Base-by-base conservation (phyloP, 345 rosid genomes). In the Ceriops tagal region DNA sequence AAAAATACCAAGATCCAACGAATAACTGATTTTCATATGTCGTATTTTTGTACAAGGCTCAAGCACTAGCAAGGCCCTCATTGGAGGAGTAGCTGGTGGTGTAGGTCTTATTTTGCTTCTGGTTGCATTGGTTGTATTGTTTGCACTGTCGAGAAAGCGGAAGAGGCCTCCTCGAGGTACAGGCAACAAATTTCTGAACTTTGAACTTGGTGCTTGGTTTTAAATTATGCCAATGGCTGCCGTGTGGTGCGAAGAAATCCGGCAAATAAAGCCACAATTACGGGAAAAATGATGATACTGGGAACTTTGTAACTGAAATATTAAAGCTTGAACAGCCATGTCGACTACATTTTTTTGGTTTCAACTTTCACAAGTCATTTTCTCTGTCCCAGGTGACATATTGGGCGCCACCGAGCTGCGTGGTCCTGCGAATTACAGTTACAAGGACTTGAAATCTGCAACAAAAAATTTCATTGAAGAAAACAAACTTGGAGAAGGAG, bases 401-500 rank as follows among this genome's bases (percentile, higher is more conserved):
- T 68, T 79, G 27, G 88, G 77, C 0, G 86, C 80, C 72, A 82
- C 88, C 2, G 88, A 78, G 37, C 51, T 85, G 65, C 80, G 69
- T 53, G 88, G 86, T 1, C 83, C 88, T 2, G 11, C 66, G 20
- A 80, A 34, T 34, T 82, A 80, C 74, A 70, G 65, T 6, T 77
- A 80, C 55, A 80, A 73, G 52, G 86, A 80, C 70, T 75, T 85
- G 80, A 71, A 62, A 58, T 32, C 74, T 21, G 86, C 86, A 8
- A 82, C 86, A 1, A 71, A 59, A 56, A 80, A 79, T 8, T 85
- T 82, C 37, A 78, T 68, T n/a, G 74, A 67, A 30, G 86, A 75
- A 67, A 70, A 78, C 34, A 85, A 85, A 59, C 79, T 85, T 16
- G 84, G 88, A 62, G 79, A 78, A 72, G 86, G 88, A 24, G 86